Percentiles rank a stretch among this genome's conserved stretches.
Evolutionary conservation across 1,284 basidiomycete genomes (phyloP).

Genomic region (Sporisorium reilianum): DNA sequence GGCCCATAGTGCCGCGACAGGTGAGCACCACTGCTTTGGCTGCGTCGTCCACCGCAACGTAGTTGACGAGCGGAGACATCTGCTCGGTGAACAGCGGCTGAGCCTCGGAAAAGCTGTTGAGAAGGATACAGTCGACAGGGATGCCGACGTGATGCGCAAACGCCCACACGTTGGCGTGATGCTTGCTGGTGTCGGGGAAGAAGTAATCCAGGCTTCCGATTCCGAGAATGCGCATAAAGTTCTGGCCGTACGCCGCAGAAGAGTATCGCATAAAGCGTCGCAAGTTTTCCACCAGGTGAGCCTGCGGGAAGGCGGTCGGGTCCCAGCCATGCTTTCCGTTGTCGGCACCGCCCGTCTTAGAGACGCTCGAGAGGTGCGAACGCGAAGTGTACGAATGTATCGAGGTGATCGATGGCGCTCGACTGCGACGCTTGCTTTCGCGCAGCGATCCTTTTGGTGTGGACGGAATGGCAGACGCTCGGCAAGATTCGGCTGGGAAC

Average conservation of each 20-base stretch:
- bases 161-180: slow-evolving; percentile 72
- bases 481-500: slow-evolving; percentile 6
- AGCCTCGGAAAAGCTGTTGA: slow-evolving; percentile 71
- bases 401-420: slow-evolving; percentile 57
- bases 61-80: slow-evolving; percentile 71
- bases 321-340: slow-evolving; percentile 31
- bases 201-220: slow-evolving; percentile 71
- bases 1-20: slow-evolving; percentile 72
- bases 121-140: slow-evolving; percentile 71
- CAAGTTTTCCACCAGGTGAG: slow-evolving; percentile 71
- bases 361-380: slow-evolving; percentile 40
- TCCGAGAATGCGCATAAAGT: slow-evolving; percentile 72
- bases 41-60: slow-evolving; percentile 72
- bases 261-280: slow-evolving; percentile 72
- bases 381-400: slow-evolving; percentile 56
- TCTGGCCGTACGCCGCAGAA: slow-evolving; percentile 64
- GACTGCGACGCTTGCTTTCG: slow-evolving; percentile 38
- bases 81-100: slow-evolving; percentile 55
- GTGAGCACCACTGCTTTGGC: slow-evolving; percentile 71
- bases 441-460: slow-evolving; percentile 35
- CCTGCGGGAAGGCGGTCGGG: slow-evolving; percentile 69
- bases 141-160: slow-evolving; percentile 71
- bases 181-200: slow-evolving; percentile 71
- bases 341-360: slow-evolving; percentile 24
- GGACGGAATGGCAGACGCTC: slow-evolving; percentile 7